These are phyloP conservation scores for Pseudogymnoascus sp. DNA, from an alignment of 2,329 filamentous ascomycete species.

Conservation along the genomic window DNA sequence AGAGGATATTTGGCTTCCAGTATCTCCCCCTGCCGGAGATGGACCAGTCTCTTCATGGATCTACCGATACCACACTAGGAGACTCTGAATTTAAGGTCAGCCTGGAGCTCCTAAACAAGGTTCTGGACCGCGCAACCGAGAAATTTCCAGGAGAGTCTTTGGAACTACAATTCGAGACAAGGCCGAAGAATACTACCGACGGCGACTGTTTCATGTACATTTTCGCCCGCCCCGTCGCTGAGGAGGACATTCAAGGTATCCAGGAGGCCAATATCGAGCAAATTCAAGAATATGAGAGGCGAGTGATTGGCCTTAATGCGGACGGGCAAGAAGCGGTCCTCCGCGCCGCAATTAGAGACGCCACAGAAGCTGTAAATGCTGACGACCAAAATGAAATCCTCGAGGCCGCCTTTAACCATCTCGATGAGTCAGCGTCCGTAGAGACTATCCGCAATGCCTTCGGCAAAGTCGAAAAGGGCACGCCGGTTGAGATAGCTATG, in stretches of 20 bases:
- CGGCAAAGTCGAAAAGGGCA: not conserved
- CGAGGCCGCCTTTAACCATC: not conserved
- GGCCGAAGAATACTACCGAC: slow-evolving; percentile 39
- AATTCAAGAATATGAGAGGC: slow-evolving; percentile 60
- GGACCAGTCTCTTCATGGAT: slow-evolving; percentile 83
- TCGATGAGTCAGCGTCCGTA: not conserved
- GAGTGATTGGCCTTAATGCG: slow-evolving; percentile 45
- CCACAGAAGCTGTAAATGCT: slow-evolving; percentile 17
- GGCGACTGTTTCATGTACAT: slow-evolving; percentile 67
- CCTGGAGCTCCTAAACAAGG: slow-evolving; percentile 67
- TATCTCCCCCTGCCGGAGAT: slow-evolving; percentile 83
- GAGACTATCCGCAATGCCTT: not conserved
- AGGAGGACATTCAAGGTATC: slow-evolving; percentile 63
- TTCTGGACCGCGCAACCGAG: slow-evolving; percentile 66
- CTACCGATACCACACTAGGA: slow-evolving; percentile 57
- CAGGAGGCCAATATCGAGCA: slow-evolving; percentile 59
- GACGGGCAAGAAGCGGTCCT: slow-evolving; percentile 30
- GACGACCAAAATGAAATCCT: slow-evolving; percentile 12
- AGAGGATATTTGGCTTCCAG: slow-evolving; percentile 95
- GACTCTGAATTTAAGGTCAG: slow-evolving; percentile 81
- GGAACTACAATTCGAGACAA: slow-evolving; percentile 74
- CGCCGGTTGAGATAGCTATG: not conserved
- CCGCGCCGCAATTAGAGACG: slow-evolving; percentile 18
- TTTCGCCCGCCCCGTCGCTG: slow-evolving; percentile 76
- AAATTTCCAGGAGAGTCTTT: slow-evolving; percentile 70